Evolutionary conservation across 345 rosid genomes (phyloP).

Genomic region (Gossypioides kirkii): DNA sequence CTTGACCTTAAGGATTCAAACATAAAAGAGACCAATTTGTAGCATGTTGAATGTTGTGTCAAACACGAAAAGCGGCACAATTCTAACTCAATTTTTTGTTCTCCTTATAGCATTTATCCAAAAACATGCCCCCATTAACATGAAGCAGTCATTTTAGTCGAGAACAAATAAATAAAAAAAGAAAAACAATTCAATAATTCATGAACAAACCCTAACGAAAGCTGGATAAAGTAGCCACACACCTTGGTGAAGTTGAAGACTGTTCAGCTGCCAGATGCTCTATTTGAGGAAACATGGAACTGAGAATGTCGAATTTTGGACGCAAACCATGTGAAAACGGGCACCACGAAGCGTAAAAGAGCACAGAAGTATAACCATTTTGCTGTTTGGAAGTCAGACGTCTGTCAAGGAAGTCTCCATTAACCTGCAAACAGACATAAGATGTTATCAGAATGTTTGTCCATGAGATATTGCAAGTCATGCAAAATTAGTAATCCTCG

Average conservation of each 20-base stretch:
- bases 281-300: conserved; percentile 78
- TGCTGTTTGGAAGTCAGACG: conserved; percentile 38
- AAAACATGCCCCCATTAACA: neutral
- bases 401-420: conserved; percentile 64
- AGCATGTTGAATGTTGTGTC: neutral
- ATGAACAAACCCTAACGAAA: conserved; percentile 2
- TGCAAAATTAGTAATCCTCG: neutral
- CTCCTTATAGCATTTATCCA: neutral
- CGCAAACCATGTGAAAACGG: conserved; percentile 49
- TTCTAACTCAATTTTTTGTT: neutral
- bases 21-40: neutral
- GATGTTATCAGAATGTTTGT: conserved; percentile 15
- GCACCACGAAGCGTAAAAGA: conserved; percentile 88
- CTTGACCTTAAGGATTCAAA: neutral
- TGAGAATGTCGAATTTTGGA: conserved; percentile 51
- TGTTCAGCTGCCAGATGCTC: conserved; percentile 64
- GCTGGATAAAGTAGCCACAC: conserved; percentile 17
- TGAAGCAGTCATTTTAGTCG: conserved; percentile 9
- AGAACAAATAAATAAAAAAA: neutral
- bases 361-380: conserved; percentile 41
- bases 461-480: neutral
- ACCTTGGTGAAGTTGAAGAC: conserved; percentile 74
- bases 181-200: neutral
- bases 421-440: conserved; percentile 36
- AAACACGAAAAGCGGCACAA: neutral